Conservation (phyloP, 345 rosid genomes). For the Bruguiera sexangula region DNA sequence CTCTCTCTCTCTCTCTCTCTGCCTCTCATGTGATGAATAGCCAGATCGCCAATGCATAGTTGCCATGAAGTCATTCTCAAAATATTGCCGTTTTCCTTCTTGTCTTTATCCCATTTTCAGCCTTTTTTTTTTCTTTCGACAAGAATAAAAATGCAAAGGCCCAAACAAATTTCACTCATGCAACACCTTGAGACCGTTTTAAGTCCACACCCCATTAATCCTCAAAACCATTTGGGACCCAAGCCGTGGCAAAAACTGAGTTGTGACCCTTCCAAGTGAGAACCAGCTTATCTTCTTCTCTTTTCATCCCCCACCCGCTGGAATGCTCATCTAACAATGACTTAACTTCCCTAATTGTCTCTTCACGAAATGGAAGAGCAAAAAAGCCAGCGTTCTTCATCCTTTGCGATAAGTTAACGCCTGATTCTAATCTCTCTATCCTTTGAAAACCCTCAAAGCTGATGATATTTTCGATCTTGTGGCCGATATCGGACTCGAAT, state of each 20-base stretch:
- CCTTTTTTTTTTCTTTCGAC: conserved; percentile 13
- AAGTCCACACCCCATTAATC: conserved; percentile 21
- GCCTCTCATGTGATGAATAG: conserved; percentile 26
- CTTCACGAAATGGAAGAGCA: conserved; percentile 50
- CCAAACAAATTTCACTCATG: not conserved
- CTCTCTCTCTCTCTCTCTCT: not conserved
- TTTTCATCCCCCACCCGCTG: conserved; percentile 78
- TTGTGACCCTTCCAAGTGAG: conserved; percentile 81
- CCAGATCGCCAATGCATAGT: conserved; percentile 1
- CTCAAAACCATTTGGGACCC: conserved; percentile 40
- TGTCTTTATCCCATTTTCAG: conserved; percentile 29
- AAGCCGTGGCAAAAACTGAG: conserved; percentile 62
- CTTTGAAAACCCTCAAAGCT: conserved; percentile 50
- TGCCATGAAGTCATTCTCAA: conserved; percentile 21
- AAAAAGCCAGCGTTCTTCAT: conserved; percentile 47
- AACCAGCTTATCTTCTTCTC: conserved; percentile 57
- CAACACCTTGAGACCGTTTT: conserved; percentile 5
- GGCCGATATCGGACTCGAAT: conserved; percentile 59
- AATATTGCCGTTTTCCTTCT: conserved; percentile 17
- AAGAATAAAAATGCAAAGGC: conserved; percentile 9
- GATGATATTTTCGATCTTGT: conserved; percentile 54
- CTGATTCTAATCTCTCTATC: conserved; percentile 51
- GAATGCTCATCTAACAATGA: conserved; percentile 60
- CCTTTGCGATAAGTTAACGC: conserved; percentile 40
- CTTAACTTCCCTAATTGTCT: conserved; percentile 48